These are phyloP conservation scores for Plasmodium vivax DNA, from an alignment of 169 alveolate genomes.

Conservation along the genomic window DNA sequence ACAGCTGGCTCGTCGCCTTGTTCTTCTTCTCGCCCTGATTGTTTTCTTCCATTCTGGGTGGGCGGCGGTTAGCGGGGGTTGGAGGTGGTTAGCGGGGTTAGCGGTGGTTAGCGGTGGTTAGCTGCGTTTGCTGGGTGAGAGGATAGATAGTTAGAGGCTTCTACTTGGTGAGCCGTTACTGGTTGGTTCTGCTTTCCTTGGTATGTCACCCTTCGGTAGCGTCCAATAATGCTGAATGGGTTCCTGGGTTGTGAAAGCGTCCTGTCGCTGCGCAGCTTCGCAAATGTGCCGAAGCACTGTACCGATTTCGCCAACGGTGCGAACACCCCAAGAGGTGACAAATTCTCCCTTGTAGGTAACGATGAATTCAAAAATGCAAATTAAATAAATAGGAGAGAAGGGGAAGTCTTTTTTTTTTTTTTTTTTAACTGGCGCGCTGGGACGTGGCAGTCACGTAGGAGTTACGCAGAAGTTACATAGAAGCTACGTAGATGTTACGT, in stretches of 20 bases:
- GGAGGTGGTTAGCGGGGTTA: too few relatives aligned
- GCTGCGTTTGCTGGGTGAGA: too few relatives aligned
- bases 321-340: neutral
- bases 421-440: neutral
- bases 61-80: neutral
- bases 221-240: neutral
- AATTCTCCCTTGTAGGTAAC: neutral
- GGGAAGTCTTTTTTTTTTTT: neutral
- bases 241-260: neutral
- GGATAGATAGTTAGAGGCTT: too few relatives aligned
- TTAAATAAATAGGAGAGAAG: neutral
- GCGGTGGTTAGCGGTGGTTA: too few relatives aligned
- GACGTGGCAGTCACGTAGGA: neutral
- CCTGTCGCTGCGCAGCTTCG: neutral
- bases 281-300: neutral
- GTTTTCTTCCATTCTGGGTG: constrained; percentile 22
- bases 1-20: neutral
- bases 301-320: neutral
- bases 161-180: neutral
- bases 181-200: neutral
- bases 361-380: neutral
- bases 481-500: too few relatives aligned
- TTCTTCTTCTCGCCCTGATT: constrained; percentile 7
- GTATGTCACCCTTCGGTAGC: neutral
- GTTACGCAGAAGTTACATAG: too few relatives aligned